These are phyloP conservation scores for Cyberlindnera xylosilytica DNA, from an alignment of 805 yeast genomes.

Conservation along the genomic window DNA sequence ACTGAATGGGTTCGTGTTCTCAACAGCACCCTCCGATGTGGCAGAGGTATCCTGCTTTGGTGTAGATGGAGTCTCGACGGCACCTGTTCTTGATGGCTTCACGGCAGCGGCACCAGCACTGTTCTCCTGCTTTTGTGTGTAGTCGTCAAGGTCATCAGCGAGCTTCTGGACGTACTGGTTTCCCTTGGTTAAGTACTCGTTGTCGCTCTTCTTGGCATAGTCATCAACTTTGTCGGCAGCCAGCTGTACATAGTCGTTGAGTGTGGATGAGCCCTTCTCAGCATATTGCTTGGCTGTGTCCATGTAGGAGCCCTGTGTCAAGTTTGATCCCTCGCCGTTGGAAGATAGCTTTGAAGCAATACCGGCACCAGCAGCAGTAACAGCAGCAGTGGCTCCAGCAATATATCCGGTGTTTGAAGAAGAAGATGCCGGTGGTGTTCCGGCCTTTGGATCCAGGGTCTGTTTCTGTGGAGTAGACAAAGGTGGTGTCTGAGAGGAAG, in stretches of 20 bases:
- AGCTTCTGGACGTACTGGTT: conserved; percentile 14
- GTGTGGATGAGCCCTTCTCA: conserved; percentile 7
- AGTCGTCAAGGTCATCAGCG: conserved; percentile 16
- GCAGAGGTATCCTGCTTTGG: background rate
- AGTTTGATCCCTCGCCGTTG: background rate
- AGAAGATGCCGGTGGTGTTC: background rate
- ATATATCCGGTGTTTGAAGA: conserved; percentile 1
- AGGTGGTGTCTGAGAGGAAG: conserved; percentile 8
- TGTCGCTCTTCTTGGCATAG: conserved; percentile 14
- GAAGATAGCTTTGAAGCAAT: background rate
- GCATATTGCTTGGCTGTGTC: conserved; percentile 11
- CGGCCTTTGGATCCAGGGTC: conserved; percentile 12
- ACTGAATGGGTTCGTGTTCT: background rate
- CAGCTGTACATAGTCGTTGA: conserved; percentile 14
- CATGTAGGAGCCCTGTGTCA: background rate
- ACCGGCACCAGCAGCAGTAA: conserved; percentile 1
- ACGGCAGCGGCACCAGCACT: conserved; percentile 1
- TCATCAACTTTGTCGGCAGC: conserved; percentile 20
- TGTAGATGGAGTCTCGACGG: background rate
- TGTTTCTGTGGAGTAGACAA: conserved; percentile 1
- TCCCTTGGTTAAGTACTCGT: conserved; percentile 12
- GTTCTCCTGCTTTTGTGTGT: conserved; percentile 7
- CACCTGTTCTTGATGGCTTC: too few relatives aligned
- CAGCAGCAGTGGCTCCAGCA: conserved; percentile 2
- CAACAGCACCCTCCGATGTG: background rate